Conservation (phyloP, 495 filamentous ascomycete species). For the Aspergillus funiculosus region DNA sequence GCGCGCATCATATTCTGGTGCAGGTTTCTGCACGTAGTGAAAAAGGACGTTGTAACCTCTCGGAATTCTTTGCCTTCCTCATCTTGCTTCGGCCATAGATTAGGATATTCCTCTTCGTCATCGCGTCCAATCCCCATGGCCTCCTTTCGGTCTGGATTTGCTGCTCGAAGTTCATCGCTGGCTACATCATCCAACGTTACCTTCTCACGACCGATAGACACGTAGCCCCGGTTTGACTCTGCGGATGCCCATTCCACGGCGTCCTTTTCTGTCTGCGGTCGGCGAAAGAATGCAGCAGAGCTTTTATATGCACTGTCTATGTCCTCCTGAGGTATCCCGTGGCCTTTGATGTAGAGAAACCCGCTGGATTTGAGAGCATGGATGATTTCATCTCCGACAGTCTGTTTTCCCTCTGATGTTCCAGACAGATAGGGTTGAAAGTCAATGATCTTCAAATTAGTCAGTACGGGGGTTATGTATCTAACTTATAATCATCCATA, state of each 20-base stretch:
- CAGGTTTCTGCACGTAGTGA: not conserved
- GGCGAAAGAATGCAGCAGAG: constrained; percentile 6
- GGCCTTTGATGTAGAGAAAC: constrained; percentile 6
- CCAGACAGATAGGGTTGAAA: not conserved
- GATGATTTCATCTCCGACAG: constrained; percentile 4
- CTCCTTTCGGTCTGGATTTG: constrained; percentile 6
- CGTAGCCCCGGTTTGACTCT: constrained; percentile 9
- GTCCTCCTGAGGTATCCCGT: constrained; percentile 7
- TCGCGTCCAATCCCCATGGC: constrained; percentile 5
- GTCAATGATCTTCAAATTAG: too few species aligned
- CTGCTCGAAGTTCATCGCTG: not conserved
- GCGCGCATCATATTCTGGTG: not conserved
- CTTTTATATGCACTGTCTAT: constrained; percentile 4
- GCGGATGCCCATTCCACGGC: too few species aligned
- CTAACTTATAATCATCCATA: too few species aligned
- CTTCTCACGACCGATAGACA: not conserved
- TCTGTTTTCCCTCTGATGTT: not conserved
- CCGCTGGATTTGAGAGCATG: constrained; percentile 6
- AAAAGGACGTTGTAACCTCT: not conserved
- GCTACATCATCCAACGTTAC: constrained; percentile 4
- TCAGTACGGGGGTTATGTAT: too few species aligned
- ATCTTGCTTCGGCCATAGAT: constrained; percentile 7
- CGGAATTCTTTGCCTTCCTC: constrained; percentile 1
- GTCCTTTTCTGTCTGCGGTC: constrained; percentile 1
- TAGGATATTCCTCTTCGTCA: not conserved